Evolutionary conservation across 257 asterid genomes (phyloP).

Genomic region (Solanum microdontum): DNA sequence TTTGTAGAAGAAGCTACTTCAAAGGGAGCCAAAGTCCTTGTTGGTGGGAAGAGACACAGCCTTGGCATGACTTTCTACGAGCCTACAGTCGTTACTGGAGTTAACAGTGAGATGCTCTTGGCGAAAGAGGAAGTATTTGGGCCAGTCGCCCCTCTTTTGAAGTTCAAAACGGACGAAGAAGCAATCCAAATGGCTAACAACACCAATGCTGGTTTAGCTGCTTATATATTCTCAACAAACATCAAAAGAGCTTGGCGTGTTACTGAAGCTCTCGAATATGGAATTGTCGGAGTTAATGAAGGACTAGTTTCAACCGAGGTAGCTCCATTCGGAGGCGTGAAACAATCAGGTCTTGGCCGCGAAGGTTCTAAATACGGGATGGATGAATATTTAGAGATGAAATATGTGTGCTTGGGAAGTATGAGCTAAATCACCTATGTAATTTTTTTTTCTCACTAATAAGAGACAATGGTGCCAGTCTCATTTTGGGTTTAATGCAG

Average conservation of each 20-base stretch:
- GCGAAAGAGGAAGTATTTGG: slow-evolving; percentile 95
- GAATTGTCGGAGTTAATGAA: slow-evolving; percentile 95
- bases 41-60: slow-evolving; percentile 83
- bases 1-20: slow-evolving; percentile 78
- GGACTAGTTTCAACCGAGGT: slow-evolving; percentile 96
- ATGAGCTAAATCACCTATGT: not conserved
- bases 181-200: slow-evolving; percentile 82
- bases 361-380: slow-evolving; percentile 97
- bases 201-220: slow-evolving; percentile 96
- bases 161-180: slow-evolving; percentile 90
- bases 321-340: slow-evolving; percentile 94
- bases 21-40: slow-evolving; percentile 88
- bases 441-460: not conserved
- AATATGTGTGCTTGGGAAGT: slow-evolving; percentile 8
- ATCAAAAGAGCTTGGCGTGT: slow-evolving; percentile 90
- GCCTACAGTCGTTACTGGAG: slow-evolving; percentile 82
- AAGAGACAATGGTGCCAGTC: not conserved
- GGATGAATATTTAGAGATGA: slow-evolving; percentile 73
- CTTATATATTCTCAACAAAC: slow-evolving; percentile 66
- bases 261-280: slow-evolving; percentile 93
- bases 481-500: not conserved
- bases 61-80: slow-evolving; percentile 89
- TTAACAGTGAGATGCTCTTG: slow-evolving; percentile 69
- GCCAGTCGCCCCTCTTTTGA: slow-evolving; percentile 92
- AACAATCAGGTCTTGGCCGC: slow-evolving; percentile 95